Evolutionary conservation across 2,329 filamentous ascomycete species (phyloP), one percentile per base, ranked within the genome.

Genomic region (Ophiostoma quercus): DNA sequence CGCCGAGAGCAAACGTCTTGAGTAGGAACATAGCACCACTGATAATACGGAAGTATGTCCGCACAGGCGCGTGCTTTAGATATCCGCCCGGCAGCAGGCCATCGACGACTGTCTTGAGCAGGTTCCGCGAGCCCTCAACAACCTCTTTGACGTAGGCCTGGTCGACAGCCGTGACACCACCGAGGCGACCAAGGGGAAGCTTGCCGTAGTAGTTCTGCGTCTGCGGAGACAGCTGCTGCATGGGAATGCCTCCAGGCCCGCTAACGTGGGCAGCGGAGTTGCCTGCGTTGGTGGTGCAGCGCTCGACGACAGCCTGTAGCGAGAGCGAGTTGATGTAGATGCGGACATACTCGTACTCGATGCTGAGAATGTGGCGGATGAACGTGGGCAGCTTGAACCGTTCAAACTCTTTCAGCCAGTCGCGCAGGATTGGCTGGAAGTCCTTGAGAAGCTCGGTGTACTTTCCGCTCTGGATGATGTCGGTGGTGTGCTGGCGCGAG

Each of bases 291-390:
- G 86, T 93, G 7, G 92, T 94, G 79, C 92, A 97, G 71, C 94
- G 88, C 79, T 97, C 94, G 6, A 98, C 92, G 3, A 98, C 93
- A 29, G 95, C 95, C 80, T 99, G 95, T 1, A 99, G 82, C 1
- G 94, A 94, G 1, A 99, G 84, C 0, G 94, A 97, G 78, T 98
- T 97, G 80, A 97, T 87, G 77, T 98, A 98, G 67, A 97, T 91
- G 75, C 94, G 88, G 34, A 94, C 92, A 77, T 97, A 97, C 76
- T 98, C 92, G 76, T 95, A 97, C 80, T 99, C 95, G 74, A 98
- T 97, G 8, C 88, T 90, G 39, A 99, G 83, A 71, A 98, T 94
- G 77, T 93, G 88, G 39, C 85, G 82, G 73, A 88, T 89, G 73
- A 85, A 90, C 29, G 82, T 85, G 2, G 88, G 88, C 68, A 90